Evolutionary conservation across 305 asterid species (phyloP), one percentile per base, ranked within the genome.

Genomic region (Fraxinus angustifolia): DNA sequence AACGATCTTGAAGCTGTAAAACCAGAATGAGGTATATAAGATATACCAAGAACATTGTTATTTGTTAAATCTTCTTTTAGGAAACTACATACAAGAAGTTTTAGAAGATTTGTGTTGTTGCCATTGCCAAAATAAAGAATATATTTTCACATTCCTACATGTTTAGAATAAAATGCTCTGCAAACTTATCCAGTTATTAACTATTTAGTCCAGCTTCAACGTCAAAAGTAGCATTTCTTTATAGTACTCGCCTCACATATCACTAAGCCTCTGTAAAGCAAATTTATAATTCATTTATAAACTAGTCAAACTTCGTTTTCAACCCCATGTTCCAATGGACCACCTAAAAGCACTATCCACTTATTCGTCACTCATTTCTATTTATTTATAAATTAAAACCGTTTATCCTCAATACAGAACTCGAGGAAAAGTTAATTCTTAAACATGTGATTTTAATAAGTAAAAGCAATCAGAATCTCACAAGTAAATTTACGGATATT

Each of bases 1-100:
- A 94, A 96, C 42, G 97, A 93, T 84, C 96, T 90, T 28, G 98
- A 92, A 78, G 92, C 98, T 92, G 97, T 77, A 87, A 85, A 83
- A 38, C 19, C 16, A 79, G 67, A 50, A 33, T n/a, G 26, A 65
- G 36, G 31, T 28, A 0, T 12, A 67, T 26, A 67, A 67, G 73
- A 48, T 48, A 67, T 11, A 26, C 73, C 19, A 67, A 4, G 33
- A 10, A 67, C 34, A 28, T 67, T 26, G 73, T 67, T 1, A 28
- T 67, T 28, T 26, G 70, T 21, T 26, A 65, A 23, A 67, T 28
- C 73, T 67, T 67, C 35, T 26, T 67, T 4, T 28, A 67, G 36
- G n/a, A 67, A 23, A 67, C 36, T 67, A 60, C 70, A 60, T 60
- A 60, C 12, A 21, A 60, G 31, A 60, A 60, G 33, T 8, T 2